A percentile compares a stretch with the other conserved stretches of the same genome.
phyloP scores from a whole-genome alignment of 1,284 basidiomycete species.

The Ustilago curta region DNA sequence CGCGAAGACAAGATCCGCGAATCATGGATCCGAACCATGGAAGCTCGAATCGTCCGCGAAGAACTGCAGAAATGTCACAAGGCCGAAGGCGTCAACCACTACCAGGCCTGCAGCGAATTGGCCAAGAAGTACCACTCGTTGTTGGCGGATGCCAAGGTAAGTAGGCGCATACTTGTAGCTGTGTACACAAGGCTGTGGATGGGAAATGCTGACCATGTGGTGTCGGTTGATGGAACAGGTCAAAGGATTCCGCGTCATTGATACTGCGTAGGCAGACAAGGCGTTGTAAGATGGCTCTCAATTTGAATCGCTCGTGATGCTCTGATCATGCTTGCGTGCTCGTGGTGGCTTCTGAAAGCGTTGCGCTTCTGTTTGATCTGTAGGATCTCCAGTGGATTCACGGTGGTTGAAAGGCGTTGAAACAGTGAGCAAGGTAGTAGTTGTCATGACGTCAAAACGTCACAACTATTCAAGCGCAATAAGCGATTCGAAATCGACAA shows the following conservation, averaged over 20 bases:
- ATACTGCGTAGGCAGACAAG: slow-evolving; percentile 36
- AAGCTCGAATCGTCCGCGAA: slow-evolving; percentile 87
- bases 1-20: slow-evolving; percentile 87
- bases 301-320: too few species aligned
- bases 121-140: slow-evolving; percentile 86
- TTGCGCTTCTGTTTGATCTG: too few species aligned
- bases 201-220: neutral
- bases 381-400: too few species aligned
- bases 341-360: too few species aligned
- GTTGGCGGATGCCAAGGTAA: slow-evolving; percentile 85
- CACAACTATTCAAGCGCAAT: too few species aligned
- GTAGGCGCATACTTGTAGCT: too few species aligned
- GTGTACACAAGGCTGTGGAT: too few species aligned
- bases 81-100: slow-evolving; percentile 80
- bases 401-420: too few species aligned
- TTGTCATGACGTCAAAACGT: neutral
- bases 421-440: too few species aligned
- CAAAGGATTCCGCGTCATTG: slow-evolving; percentile 58
- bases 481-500: too few species aligned
- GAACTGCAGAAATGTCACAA: slow-evolving; percentile 92
- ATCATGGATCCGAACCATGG: slow-evolving; percentile 95
- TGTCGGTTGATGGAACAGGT: too few species aligned
- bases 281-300: neutral
- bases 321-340: too few species aligned
- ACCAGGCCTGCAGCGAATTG: slow-evolving; percentile 82